Conservation (phyloP, 208 protist genomes). For the Wallacemonas sp. region DNA sequence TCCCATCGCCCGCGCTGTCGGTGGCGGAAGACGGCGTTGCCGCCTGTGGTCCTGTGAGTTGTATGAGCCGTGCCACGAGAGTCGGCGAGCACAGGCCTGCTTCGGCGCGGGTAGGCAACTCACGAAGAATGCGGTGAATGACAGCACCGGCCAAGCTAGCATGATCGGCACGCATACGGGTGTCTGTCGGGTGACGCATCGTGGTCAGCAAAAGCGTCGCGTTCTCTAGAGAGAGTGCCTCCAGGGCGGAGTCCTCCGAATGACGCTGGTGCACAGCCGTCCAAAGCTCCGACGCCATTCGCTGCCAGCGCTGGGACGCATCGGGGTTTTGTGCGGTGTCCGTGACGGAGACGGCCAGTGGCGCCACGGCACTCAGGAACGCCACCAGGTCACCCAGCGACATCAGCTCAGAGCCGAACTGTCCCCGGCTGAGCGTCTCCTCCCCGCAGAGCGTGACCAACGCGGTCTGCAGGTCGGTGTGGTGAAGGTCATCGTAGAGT, state of each 20-base stretch:
- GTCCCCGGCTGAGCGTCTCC: neutral
- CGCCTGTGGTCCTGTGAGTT: too few species aligned
- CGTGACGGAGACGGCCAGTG: too few species aligned
- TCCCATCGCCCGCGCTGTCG: too few species aligned
- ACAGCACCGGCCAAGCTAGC: too few species aligned
- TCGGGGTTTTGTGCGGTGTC: neutral
- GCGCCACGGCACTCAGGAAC: neutral
- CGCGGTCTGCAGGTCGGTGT: neutral
- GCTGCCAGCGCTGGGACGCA: too few species aligned
- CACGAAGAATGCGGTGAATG: too few species aligned
- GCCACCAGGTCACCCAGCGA: neutral
- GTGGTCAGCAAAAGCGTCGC: neutral
- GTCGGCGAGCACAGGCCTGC: too few species aligned
- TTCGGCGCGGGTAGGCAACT: too few species aligned
- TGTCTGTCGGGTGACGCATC: neutral
- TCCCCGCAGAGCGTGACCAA: neutral
- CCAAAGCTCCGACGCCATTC: neutral
- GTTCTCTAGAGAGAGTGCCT: neutral
- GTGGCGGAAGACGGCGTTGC: too few species aligned
- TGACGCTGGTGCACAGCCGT: neutral
- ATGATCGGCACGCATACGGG: too few species aligned
- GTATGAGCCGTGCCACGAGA: too few species aligned
- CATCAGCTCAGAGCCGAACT: conserved; percentile 2
- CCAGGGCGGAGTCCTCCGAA: neutral
- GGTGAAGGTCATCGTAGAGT: neutral